These are phyloP conservation scores for Mycena alexandri DNA, from an alignment of 768 basidiomycete genomes.

Conservation along the genomic window DNA sequence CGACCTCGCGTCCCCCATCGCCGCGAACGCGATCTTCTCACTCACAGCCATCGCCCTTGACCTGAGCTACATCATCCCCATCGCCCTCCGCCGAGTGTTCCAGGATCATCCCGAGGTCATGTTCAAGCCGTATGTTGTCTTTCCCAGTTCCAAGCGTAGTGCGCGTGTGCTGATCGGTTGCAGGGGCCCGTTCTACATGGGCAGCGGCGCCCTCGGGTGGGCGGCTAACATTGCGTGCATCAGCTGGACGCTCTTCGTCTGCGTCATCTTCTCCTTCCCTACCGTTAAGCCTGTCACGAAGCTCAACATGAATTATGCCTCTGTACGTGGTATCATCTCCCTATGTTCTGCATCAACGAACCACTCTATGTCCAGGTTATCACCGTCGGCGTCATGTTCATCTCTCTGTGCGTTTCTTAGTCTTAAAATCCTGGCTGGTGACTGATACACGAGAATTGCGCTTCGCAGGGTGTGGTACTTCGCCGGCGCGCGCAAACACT, in stretches of 20 bases:
- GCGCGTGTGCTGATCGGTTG: background rate
- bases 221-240: conserved; percentile 75
- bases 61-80: conserved; percentile 86
- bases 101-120: conserved; percentile 82
- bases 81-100: conserved; percentile 77
- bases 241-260: conserved; percentile 75
- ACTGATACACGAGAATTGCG: background rate
- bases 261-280: conserved; percentile 80
- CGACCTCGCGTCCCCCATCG: conserved; percentile 81
- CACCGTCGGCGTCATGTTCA: conserved; percentile 63
- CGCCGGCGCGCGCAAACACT: conserved; percentile 65
- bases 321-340: conserved; percentile 54
- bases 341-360: background rate
- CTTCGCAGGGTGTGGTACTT: conserved; percentile 63
- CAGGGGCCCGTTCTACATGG: conserved; percentile 86
- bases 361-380: conserved; percentile 53
- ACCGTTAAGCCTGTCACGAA: conserved; percentile 76
- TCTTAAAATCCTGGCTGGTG: conserved; percentile 13
- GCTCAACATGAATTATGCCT: conserved; percentile 86
- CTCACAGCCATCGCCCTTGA: conserved; percentile 85
- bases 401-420: conserved; percentile 61
- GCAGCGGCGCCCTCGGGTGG: conserved; percentile 73
- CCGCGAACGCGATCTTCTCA: conserved; percentile 86
- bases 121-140: conserved; percentile 68
- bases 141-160: background rate